Evolutionary conservation across 306 rosid genomes (phyloP), one percentile per base, ranked within the genome.

Genomic region (peach (Prunus persica)): DNA sequence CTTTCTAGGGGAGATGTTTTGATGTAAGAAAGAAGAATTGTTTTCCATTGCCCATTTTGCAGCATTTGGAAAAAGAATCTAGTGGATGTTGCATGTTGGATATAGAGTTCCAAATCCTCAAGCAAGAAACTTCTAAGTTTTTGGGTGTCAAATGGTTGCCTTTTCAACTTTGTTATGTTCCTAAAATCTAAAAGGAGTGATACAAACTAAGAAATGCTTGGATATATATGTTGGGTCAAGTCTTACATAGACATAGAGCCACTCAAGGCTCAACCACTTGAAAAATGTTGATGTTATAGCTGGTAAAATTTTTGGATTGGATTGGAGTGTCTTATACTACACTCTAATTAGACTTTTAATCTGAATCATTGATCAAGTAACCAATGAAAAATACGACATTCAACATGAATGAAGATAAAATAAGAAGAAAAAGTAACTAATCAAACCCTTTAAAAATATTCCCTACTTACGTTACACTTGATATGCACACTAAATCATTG

Each of bases 161-260:
- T 2, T 25, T 54, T 27, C 45, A 20, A 14, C 2, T 72, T 57
- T 58, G 43, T 43, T 22, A 2, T 11, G 55, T 15, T 41, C 30
- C 52, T 12, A 60, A 10, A 38, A 56, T 2, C 12, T 9, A 38
- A 56, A 62, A 11, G 15, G 46, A 18, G 3, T 13, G 75, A 46
- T 72, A 38, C 60, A 71, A 71, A 71, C 65, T 18, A 73, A 73
- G 76, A 13, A 19, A 50, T 24, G 19, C 57, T 52, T 28, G 58
- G 18, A 43, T 19, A 38, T 65, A 11, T 66, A 41, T 41, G 54
- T n/a, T 3, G 11, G 16, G 51, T 11, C 30, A 41, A 15, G 30
- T 4, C 20, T 11, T 11, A 4, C 11, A 6, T n/a, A 66, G 28
- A 11, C 16, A 65, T 3, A 66, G 18, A 30, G 67, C 45, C 22